phyloP scores from a whole-genome alignment of 2,329 filamentous ascomycete species.

The Xylariaceae sp. region DNA sequence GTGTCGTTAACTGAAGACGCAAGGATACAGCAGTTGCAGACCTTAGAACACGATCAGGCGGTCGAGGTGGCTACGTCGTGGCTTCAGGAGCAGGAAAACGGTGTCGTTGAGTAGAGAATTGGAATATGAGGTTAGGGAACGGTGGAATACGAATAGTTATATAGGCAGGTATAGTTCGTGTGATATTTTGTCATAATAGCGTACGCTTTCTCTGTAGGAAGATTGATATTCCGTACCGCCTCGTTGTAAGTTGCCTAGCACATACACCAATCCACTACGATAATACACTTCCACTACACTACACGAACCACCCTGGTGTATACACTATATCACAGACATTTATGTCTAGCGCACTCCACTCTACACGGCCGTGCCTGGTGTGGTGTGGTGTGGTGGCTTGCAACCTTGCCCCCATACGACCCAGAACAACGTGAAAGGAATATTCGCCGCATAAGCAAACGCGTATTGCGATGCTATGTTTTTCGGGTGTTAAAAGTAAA shows the following conservation, averaged over 20 bases:
- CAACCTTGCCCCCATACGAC: background rate
- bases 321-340: background rate
- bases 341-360: background rate
- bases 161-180: too few relatives aligned
- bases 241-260: too few relatives aligned
- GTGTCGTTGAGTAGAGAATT: background rate
- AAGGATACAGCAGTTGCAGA: background rate
- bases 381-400: background rate
- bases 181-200: too few relatives aligned
- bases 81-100: background rate
- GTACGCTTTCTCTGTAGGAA: too few relatives aligned
- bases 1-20: background rate
- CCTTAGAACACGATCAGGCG: too few relatives aligned
- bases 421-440: too few relatives aligned
- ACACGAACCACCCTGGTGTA: background rate
- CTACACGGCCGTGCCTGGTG: background rate
- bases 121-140: too few relatives aligned
- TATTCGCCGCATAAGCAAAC: too few relatives aligned
- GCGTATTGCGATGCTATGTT: too few relatives aligned
- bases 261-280: background rate
- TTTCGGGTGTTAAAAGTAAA: too few relatives aligned
- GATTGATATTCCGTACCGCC: too few relatives aligned
- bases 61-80: background rate
- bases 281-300: background rate
- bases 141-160: too few relatives aligned